Base-by-base conservation (phyloP, 768 basidiomycete genomes). In the Suillus ampliporus region DNA sequence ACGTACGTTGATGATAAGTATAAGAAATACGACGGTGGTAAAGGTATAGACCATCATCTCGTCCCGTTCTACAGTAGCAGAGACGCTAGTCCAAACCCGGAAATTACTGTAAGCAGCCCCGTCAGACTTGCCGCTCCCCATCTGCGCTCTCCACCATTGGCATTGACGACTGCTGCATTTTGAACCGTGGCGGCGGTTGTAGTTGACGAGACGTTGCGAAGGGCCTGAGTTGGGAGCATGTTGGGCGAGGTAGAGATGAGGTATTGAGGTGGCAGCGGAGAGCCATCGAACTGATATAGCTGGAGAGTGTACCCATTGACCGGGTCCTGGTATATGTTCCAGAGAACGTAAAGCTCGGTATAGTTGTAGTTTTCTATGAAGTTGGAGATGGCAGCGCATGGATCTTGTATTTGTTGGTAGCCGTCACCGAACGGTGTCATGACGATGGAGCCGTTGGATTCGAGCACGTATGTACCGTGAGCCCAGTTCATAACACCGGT, bases 321-420 rank as follows among this genome's bases (percentile, higher is more conserved):
- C 0, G 84, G 70, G 66, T 97, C 95, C 64, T 79, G 72, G 78
- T 86, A 89, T 71, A 97, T 94, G 44, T 80, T 81, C 92, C 92
- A 97, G 8, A 65, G 62, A 41, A 65, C 35, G 74, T 86, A 89
- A 56, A 86, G 73, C 71, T 94, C 92, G 14, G 88, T 90, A 65
- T 83, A 72, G 78, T 93, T 91, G 84, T 95, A 98, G 51, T 79
- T 73, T 70, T 95, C 88, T 69, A 98, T 86, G 72, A 96, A 90
- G 74, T 95, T 94, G 34, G 95, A 94, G 11, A 84, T 80, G 11
- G 95, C 92, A 1, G 90, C 91, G 71, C 97, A 99, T 0, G 95
- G 90, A 67, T 96, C 91, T 80, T 99, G 95, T 44, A 98, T 84
- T 81, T 97, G 96, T 74, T 97, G 94, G 77, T 87, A 92, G 17